A percentile compares a stretch with the other conserved stretches of the same genome.
Conservation (phyloP, 2,329 filamentous ascomycete species). For the Aspergillus amoenus region DNA sequence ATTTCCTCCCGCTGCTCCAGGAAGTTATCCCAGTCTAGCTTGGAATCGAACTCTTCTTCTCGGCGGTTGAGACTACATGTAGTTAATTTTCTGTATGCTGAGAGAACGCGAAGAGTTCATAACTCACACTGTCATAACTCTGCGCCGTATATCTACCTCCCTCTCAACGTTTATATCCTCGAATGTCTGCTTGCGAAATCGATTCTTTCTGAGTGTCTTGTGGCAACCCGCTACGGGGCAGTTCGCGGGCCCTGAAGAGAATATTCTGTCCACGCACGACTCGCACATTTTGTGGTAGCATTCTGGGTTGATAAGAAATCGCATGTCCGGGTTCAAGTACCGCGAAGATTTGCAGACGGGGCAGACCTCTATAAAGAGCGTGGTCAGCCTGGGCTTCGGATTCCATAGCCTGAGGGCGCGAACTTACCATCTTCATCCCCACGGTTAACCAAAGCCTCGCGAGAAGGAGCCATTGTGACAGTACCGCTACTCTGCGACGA, state of each 20-base stretch:
- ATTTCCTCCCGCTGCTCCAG: slow-evolving; percentile 88
- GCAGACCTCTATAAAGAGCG: slow-evolving; percentile 67
- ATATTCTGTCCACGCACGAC: slow-evolving; percentile 91
- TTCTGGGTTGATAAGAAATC: slow-evolving; percentile 94
- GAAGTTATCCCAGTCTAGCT: slow-evolving; percentile 88
- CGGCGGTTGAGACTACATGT: slow-evolving; percentile 75
- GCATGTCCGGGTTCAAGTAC: slow-evolving; percentile 91
- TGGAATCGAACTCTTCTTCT: slow-evolving; percentile 85
- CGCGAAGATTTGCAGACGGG: slow-evolving; percentile 96
- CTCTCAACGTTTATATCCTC: slow-evolving; percentile 83
- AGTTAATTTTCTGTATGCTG: not conserved
- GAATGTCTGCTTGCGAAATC: slow-evolving; percentile 87
- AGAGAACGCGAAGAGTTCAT: not conserved
- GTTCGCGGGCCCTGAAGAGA: slow-evolving; percentile 84
- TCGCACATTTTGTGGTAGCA: slow-evolving; percentile 99
- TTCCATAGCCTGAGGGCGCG: not conserved
- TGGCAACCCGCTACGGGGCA: slow-evolving; percentile 89
- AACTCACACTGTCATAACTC: slow-evolving; percentile 63
- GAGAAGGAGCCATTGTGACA: slow-evolving; percentile 31
- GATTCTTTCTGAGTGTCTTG: slow-evolving; percentile 78
- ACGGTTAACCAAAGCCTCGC: slow-evolving; percentile 33
- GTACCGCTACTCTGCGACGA: not conserved
- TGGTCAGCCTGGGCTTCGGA: slow-evolving; percentile 9
- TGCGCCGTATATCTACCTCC: slow-evolving; percentile 85
- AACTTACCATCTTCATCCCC: slow-evolving; percentile 45